phyloP scores from a whole-genome alignment of 2,329 filamentous ascomycete species.

The Penicillium capsulatum region DNA sequence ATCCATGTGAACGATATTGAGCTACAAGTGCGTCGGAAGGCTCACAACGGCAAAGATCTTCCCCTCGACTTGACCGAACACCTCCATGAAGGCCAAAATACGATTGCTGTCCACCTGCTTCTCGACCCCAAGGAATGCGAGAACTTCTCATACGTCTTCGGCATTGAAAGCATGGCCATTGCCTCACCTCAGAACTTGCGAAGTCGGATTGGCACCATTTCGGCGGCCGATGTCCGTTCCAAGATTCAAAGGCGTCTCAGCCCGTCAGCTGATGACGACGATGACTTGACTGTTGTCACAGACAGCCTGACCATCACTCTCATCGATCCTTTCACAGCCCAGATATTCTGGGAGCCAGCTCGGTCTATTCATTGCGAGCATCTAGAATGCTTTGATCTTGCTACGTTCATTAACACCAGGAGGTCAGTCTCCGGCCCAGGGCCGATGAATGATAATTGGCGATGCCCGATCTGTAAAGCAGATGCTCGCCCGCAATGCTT shows the following conservation, averaged over 20 bases:
- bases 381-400: constrained; percentile 83
- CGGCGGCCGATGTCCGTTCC: constrained; percentile 50
- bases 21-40: constrained; percentile 59
- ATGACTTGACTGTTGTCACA: constrained; percentile 54
- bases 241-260: constrained; percentile 54
- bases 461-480: constrained; percentile 73
- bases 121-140: constrained; percentile 35
- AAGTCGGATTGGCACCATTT: constrained; percentile 38
- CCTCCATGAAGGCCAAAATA: constrained; percentile 59
- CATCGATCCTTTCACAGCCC: constrained; percentile 62
- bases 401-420: constrained; percentile 71
- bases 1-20: constrained; percentile 62
- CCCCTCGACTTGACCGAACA: constrained; percentile 67
- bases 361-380: constrained; percentile 69
- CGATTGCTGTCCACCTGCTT: constrained; percentile 52
- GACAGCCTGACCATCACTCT: constrained; percentile 60
- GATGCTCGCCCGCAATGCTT: constrained; percentile 74
- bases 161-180: constrained; percentile 65
- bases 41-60: constrained; percentile 70
- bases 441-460: constrained; percentile 58
- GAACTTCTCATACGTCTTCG: constrained; percentile 54
- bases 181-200: constrained; percentile 41
- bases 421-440: constrained; percentile 44
- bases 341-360: constrained; percentile 66
- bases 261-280: constrained; percentile 51